Evolutionary conservation across 176 grass and related monocot species (phyloP), one percentile per base, ranked within the genome.

Genomic region (Phyllostachys edulis): DNA sequence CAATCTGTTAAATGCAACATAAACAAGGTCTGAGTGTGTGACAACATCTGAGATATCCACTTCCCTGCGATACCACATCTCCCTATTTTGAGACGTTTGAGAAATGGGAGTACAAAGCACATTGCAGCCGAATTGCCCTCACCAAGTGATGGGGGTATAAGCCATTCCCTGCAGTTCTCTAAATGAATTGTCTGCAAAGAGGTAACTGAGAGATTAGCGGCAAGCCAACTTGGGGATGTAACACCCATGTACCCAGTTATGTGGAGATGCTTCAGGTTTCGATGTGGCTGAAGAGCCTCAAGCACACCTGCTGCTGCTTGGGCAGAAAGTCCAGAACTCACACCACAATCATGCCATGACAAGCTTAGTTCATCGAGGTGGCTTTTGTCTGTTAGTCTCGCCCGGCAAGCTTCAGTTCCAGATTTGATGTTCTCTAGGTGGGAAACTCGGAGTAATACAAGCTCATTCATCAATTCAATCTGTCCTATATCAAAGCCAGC

Each of bases 231-330:
- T 38, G 83, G 83, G 20, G 66, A 60, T 15, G 20, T 56, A 26
- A 17, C n/a, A 13, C 60, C 73, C 56, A 50, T 65, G 51, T 69
- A 85, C 16, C 63, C 63, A 52, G 34, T n/a, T 18, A 85, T 62
- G 1, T 40, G 34, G 40, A 85, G 82, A 29, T 85, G 51, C 60
- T 52, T 76, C 15, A 85, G 24, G 21, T 56, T 66, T n/a, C 7
- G 21, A 60, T 67, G 55, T 60, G 88, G 88, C 71, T 89, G 34
- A 71, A 85, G 88, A 69, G 41, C 71, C 54, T 64, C 56, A 11
- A 76, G 27, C 16, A 85, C 59, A 18, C 23, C 10, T 46, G 45
- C 8, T 41, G 9, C 23, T 5, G 6, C 29, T 12, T 15, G 32
- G 21, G 27, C 12, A 32, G 24, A 26, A 77, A 26, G 29, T 4